Percentiles rank a stretch among this genome's conserved stretches.
Evolutionary conservation across 305 asterid genomes (phyloP).

Genomic region (Salvia sclarea): DNA sequence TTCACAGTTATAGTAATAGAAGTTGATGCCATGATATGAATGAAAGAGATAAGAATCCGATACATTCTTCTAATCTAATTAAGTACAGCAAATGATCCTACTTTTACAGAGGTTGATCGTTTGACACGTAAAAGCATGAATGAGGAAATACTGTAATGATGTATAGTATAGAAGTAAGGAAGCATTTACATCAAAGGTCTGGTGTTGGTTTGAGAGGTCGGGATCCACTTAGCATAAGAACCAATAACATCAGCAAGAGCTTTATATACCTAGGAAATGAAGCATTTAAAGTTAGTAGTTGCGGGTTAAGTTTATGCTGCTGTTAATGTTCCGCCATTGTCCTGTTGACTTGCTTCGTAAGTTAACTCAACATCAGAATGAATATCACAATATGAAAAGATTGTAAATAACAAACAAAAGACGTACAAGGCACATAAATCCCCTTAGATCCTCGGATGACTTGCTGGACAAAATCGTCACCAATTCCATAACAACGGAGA

Average conservation of each 20-base stretch:
- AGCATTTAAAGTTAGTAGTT: constrained; percentile 26
- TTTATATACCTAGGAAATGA: constrained; percentile 63
- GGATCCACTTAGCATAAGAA: constrained; percentile 80
- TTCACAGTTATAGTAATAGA: neutral
- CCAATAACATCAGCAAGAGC: constrained; percentile 80
- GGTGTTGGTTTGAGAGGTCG: constrained; percentile 51
- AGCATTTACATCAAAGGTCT: constrained; percentile 71
- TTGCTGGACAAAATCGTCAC: constrained; percentile 66
- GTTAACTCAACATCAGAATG: constrained; percentile 31
- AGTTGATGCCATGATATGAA: constrained; percentile 11
- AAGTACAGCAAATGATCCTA: constrained; percentile 25
- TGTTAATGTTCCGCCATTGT: constrained; percentile 15
- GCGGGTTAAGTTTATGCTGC: constrained; percentile 26
- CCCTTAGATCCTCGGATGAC: constrained; percentile 56
- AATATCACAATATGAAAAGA: constrained; percentile 26
- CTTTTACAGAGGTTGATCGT: constrained; percentile 23
- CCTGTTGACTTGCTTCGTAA: constrained; percentile 26
- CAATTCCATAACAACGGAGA: constrained; percentile 57
- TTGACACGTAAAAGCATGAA: constrained; percentile 30
- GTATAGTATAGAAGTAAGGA: constrained; percentile 33
- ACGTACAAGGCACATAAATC: constrained; percentile 77
- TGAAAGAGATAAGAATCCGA: constrained; percentile 15
- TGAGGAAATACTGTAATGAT: constrained; percentile 24
- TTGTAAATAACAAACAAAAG: constrained; percentile 32
- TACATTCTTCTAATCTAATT: constrained; percentile 15